Conservation (phyloP, 2,329 filamentous ascomycete genomes). For the Hymenoscyphus fructigenus region DNA sequence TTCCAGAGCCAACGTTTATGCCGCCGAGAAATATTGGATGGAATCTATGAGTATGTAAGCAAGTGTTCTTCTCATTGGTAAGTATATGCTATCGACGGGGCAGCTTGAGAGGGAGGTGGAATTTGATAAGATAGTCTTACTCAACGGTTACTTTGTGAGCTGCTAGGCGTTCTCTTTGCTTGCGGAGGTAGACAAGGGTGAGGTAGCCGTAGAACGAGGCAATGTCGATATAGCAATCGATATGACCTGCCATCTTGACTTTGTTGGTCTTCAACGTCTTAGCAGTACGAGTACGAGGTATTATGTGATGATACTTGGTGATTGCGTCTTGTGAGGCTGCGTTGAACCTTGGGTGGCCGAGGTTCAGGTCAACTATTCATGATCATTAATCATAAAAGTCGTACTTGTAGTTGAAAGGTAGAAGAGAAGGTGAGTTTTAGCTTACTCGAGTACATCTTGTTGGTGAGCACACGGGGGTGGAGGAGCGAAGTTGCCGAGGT, state of each 20-base stretch:
- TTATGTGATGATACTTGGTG: not conserved
- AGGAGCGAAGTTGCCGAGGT: slow-evolving; percentile 1
- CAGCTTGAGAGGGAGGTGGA: not conserved
- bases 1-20: slow-evolving; percentile 62
- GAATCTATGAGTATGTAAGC: slow-evolving; percentile 47
- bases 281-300: not conserved
- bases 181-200: slow-evolving; percentile 55
- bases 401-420: not conserved
- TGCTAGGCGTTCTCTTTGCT: slow-evolving; percentile 53
- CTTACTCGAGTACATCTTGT: not conserved
- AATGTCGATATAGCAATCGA: slow-evolving; percentile 66
- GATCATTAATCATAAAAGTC: slow-evolving; percentile 6
- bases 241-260: slow-evolving; percentile 55
- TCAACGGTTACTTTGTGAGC: slow-evolving; percentile 63
- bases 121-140: slow-evolving; percentile 45
- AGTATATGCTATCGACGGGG: too few relatives aligned
- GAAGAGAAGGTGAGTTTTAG: not conserved
- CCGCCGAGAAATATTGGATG: slow-evolving; percentile 71
- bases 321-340: not conserved
- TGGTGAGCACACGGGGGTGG: not conserved
- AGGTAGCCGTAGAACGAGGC: slow-evolving; percentile 65
- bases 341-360: not conserved
- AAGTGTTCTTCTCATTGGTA: not conserved
- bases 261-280: not conserved
- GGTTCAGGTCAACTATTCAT: not conserved